Evolutionary conservation across 768 basidiomycete species (phyloP).

Genomic region (Termitomyces eurrhizus): DNA sequence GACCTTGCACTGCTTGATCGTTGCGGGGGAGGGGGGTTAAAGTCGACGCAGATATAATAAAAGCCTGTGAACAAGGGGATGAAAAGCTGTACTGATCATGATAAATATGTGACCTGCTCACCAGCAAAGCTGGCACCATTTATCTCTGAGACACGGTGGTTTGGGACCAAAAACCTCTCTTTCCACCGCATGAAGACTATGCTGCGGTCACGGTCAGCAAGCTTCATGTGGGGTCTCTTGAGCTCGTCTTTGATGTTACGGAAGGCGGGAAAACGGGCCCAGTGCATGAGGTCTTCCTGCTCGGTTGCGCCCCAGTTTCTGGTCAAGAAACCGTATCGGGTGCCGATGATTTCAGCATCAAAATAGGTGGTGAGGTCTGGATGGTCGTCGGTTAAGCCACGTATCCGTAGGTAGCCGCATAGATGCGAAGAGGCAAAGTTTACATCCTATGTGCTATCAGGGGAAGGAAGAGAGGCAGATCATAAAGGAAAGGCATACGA

Average conservation of each 20-base stretch:
- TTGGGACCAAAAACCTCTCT: conserved; percentile 93
- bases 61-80: conserved; percentile 52
- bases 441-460: conserved; percentile 53
- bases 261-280: conserved; percentile 91
- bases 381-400: conserved; percentile 90
- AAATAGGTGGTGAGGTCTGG: conserved; percentile 96
- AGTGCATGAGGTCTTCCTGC: conserved; percentile 90
- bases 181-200: conserved; percentile 97
- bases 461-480: conserved; percentile 6
- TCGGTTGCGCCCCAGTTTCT: conserved; percentile 89
- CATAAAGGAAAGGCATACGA: conserved; percentile 52
- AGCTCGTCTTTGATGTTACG: conserved; percentile 75
- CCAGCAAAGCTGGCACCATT: conserved; percentile 94
- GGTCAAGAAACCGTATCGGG: conserved; percentile 87
- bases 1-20: conserved; percentile 18
- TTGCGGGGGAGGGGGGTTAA: conserved; percentile 58
- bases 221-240: conserved; percentile 71
- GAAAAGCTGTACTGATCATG: conserved; percentile 15
- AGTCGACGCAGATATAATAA: conserved; percentile 94
- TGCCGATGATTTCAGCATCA: conserved; percentile 93
- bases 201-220: conserved; percentile 71
- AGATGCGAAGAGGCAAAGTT: conserved; percentile 83
- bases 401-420: conserved; percentile 91
- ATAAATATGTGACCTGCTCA: conserved; percentile 31
- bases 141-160: conserved; percentile 90